phyloP scores from a whole-genome alignment of 805 yeast species.

The Myxozyma sirexii region DNA sequence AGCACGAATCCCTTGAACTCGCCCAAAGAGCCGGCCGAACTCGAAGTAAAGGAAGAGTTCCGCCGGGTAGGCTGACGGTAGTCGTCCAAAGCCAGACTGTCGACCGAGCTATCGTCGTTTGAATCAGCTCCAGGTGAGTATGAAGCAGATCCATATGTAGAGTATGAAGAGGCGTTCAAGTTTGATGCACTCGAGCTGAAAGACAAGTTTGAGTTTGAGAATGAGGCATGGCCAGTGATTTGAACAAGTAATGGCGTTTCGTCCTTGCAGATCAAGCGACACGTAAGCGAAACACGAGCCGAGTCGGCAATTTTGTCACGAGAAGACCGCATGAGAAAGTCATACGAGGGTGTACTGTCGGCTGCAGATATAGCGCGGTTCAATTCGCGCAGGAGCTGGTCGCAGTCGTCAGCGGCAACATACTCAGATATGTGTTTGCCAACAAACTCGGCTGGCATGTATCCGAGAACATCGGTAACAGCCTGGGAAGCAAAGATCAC shows the following conservation, averaged over 20 bases:
- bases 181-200: background rate
- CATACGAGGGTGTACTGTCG: background rate
- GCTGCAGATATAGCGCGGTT: slow-evolving; percentile 23
- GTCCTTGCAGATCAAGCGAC: slow-evolving; percentile 15
- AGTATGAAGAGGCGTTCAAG: background rate
- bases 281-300: slow-evolving; percentile 14
- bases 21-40: background rate
- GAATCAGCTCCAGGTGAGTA: slow-evolving; percentile 14
- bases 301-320: background rate
- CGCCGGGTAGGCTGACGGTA: background rate
- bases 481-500: slow-evolving; percentile 30
- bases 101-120: slow-evolving; percentile 10
- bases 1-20: slow-evolving; percentile 32
- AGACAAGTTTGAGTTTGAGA: background rate
- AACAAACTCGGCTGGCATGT: slow-evolving; percentile 20
- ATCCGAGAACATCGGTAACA: slow-evolving; percentile 25
- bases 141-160: background rate
- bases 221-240: slow-evolving; percentile 23
- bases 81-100: slow-evolving; percentile 1
- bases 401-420: slow-evolving; percentile 28
- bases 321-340: background rate
- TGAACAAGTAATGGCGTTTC: slow-evolving; percentile 15
- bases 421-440: slow-evolving; percentile 19
- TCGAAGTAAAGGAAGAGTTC: background rate
- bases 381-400: slow-evolving; percentile 17